Base-by-base conservation (phyloP, 129 eudicot genomes). In the Chrysanthemum seticuspe region DNA sequence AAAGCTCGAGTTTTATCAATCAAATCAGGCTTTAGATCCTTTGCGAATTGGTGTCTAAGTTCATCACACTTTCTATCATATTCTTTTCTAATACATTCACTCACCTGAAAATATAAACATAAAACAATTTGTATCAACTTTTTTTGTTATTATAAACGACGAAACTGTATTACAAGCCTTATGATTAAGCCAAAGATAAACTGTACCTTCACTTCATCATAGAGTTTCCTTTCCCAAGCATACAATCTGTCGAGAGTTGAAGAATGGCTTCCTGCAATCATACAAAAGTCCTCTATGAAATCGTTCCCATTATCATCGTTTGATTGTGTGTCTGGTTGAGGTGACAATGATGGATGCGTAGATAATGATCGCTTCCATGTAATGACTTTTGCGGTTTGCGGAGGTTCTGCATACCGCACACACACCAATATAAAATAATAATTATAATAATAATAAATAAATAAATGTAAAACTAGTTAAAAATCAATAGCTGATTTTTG, bases 151-250 rank as follows among this genome's bases (percentile, higher is more conserved):
- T 40, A 40, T 6, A 40, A 40, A 40, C 2, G 10, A 40, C n/a
- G 6, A 44, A 62, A 10, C n/a, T 25, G 18, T 12, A 25, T 29
- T 29, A 1, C 10, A 62, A 15, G 9, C 14, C n/a, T 29, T 62
- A 13, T 53, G 34, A 25, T 62, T 10, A 48, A 47, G 49, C 10
- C 34, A 47, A 67, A 67, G 21, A 2, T 63, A 8, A 18, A 29
- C 47, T 10, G 27, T 89, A 92, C 98, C 98, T 93, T 93, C 58
- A 93, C 98, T 87, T 93, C 98, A 65, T 93, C 98, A 58, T 87
- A 89, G 5, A 93, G 88, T 72, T 93, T 93, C 78, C 98, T 87
- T 84, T 89, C 98, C 98, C 98, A 93, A 51, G 98, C 98, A 65
- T 93, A 89, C 25, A 93, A 76, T 75, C 98, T 84, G 18, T 93